These are phyloP conservation scores for Sphaerulina musiva DNA, from an alignment of 2,329 filamentous ascomycete genomes.

Conservation along the genomic window DNA sequence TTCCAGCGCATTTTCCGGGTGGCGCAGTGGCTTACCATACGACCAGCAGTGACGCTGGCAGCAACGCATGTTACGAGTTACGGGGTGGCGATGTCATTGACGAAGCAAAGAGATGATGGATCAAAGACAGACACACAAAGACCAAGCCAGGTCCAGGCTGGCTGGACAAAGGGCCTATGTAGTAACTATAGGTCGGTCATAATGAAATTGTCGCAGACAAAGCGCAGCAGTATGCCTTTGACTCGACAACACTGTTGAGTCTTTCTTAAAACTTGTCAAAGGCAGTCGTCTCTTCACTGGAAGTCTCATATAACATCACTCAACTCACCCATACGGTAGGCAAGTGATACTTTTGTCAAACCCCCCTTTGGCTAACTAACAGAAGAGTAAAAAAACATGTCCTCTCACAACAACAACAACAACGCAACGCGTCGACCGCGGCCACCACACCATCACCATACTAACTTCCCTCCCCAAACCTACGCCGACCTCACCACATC, in stretches of 20 bases:
- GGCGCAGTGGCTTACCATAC: neutral
- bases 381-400: neutral
- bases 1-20: slow-evolving; percentile 12
- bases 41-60: neutral
- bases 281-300: neutral
- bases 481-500: slow-evolving; percentile 21
- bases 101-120: neutral
- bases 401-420: neutral
- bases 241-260: neutral
- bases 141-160: slow-evolving; percentile 8
- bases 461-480: slow-evolving; percentile 13
- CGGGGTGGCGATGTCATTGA: slow-evolving; percentile 6
- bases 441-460: slow-evolving; percentile 7
- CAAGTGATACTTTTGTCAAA: no score
- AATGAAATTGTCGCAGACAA: slow-evolving; percentile 18
- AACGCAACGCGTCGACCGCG: neutral
- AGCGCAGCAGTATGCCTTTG: slow-evolving; percentile 6
- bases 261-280: neutral
- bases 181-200: neutral
- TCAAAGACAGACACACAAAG: neutral
- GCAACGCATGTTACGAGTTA: neutral
- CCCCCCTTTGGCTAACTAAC: neutral
- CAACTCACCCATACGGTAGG: no score
- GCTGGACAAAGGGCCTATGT: slow-evolving; percentile 14
- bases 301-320: no score